Evolutionary conservation across 2,329 filamentous ascomycete genomes (phyloP).

Genomic region (Sordariomycetes sp.): DNA sequence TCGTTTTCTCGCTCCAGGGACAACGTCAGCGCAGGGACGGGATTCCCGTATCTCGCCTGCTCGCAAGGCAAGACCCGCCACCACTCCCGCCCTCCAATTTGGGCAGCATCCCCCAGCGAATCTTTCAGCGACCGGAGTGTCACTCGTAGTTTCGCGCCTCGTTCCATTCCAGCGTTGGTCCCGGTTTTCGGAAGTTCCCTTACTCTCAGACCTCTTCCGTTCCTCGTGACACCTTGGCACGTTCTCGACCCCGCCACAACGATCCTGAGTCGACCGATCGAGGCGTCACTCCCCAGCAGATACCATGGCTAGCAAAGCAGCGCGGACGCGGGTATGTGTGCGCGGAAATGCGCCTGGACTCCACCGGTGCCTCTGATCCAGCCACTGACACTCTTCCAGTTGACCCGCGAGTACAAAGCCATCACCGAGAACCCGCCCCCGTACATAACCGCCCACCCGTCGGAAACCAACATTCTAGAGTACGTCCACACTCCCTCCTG

Average conservation of each 20-base stretch:
- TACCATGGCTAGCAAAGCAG: constrained; percentile 60
- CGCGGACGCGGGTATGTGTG: constrained; percentile 52
- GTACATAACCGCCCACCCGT: constrained; percentile 81
- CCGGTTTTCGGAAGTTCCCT: no score
- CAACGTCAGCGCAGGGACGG: neutral
- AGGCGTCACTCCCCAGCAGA: neutral
- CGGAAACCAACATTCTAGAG: constrained; percentile 86
- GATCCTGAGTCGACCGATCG: neutral
- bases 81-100: no score
- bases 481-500: constrained; percentile 26
- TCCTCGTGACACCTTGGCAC: neutral
- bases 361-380: neutral
- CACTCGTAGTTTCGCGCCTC: no score
- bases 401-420: constrained; percentile 52
- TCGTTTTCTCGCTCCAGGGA: neutral
- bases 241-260: neutral
- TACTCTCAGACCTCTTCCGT: neutral
- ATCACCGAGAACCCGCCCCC: constrained; percentile 69
- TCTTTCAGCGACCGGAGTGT: no score
- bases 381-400: constrained; percentile 20
- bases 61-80: neutral
- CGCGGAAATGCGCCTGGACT: neutral
- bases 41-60: neutral
- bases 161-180: no score
- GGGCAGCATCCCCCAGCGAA: no score